phyloP scores from a whole-genome alignment of 2,329 filamentous ascomycete genomes.

The Coniochaeta hoffmannii region DNA sequence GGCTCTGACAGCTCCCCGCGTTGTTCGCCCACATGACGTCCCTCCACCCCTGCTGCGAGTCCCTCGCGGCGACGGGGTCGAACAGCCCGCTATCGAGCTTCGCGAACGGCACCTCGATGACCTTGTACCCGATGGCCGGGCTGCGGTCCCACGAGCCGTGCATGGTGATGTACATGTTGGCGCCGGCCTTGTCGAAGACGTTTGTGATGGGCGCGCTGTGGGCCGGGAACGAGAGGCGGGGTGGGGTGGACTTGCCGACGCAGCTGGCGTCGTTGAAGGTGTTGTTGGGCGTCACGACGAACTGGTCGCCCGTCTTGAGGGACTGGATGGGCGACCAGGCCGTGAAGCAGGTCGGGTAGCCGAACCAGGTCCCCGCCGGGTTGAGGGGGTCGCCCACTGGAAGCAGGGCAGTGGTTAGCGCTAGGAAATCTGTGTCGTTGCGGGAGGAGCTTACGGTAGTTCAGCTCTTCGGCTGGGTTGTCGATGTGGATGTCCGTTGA shows the following conservation, averaged over 20 bases:
- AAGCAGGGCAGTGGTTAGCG: background rate
- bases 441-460: constrained; percentile 38
- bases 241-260: constrained; percentile 5
- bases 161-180: constrained; percentile 10
- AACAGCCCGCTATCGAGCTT: constrained; percentile 2
- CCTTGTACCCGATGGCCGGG: constrained; percentile 8
- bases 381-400: constrained; percentile 21
- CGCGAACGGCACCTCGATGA: constrained; percentile 8
- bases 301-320: constrained; percentile 10
- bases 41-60: constrained; percentile 5
- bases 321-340: constrained; percentile 5
- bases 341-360: constrained; percentile 41
- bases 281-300: constrained; percentile 9
- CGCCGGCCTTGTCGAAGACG: constrained; percentile 6
- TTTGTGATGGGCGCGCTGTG: constrained; percentile 9
- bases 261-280: constrained; percentile 7
- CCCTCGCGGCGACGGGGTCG: constrained; percentile 5
- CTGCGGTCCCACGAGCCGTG: constrained; percentile 10
- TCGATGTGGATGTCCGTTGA: constrained; percentile 44
- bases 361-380: constrained; percentile 25
- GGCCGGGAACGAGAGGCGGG: constrained; percentile 7
- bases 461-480: constrained; percentile 60
- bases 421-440: background rate
- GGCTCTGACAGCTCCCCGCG: background rate
- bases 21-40: constrained; percentile 5